These are phyloP conservation scores for Claviceps sp. DNA, from an alignment of 2,329 filamentous ascomycete species.

Conservation along the genomic window DNA sequence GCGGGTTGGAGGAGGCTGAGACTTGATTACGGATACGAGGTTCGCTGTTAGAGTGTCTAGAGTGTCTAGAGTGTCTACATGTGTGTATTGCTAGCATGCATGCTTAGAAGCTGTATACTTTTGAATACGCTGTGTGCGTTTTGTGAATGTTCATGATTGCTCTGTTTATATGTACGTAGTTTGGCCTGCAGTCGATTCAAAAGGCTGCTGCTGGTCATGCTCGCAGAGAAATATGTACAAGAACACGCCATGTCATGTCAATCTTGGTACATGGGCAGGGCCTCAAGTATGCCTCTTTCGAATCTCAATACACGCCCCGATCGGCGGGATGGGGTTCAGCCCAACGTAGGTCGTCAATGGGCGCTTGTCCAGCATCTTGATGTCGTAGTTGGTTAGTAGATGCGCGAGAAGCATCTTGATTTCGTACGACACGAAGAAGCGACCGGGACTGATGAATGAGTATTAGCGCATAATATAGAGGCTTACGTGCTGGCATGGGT, in stretches of 20 bases:
- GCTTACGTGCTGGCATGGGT: too few relatives aligned
- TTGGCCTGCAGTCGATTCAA: too few relatives aligned
- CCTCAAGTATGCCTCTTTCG: slow-evolving; percentile 7
- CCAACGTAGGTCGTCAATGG: slow-evolving; percentile 32
- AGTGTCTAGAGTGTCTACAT: neutral
- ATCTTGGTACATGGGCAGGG: neutral
- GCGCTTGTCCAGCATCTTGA: slow-evolving; percentile 25
- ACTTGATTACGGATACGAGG: too few relatives aligned
- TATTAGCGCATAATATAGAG: neutral
- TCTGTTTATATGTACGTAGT: too few relatives aligned
- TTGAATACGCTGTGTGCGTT: neutral
- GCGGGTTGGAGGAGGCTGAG: too few relatives aligned
- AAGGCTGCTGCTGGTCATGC: too few relatives aligned
- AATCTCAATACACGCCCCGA: slow-evolving; percentile 15
- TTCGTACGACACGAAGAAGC: slow-evolving; percentile 43
- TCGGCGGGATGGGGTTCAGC: slow-evolving; percentile 22
- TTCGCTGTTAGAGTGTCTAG: neutral
- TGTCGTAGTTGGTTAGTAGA: slow-evolving; percentile 38
- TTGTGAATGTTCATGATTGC: neutral
- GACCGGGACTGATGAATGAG: slow-evolving; percentile 26
- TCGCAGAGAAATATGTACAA: too few relatives aligned
- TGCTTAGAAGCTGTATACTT: neutral
- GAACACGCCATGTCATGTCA: neutral
- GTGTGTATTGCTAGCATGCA: neutral
- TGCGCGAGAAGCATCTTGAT: slow-evolving; percentile 40